Evolutionary conservation across 371 early-diverging fungal genomes (phyloP), one percentile per base, ranked within the genome.

Genomic region (Dipsacomyces acuminosporus): DNA sequence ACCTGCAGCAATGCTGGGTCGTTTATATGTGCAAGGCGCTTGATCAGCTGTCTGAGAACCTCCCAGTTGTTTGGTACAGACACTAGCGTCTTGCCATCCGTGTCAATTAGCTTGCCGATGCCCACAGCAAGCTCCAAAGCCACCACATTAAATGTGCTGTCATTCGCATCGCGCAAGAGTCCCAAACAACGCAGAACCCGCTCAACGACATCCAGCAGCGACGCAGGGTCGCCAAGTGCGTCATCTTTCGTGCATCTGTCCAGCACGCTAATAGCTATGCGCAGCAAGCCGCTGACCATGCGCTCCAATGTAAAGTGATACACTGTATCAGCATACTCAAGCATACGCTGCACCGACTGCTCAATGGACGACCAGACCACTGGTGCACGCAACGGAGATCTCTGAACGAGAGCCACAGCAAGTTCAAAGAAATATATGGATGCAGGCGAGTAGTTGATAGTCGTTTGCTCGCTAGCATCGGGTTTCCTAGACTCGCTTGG

Each of bases 301-400:
- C 90, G 76, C 61, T 91, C 89, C 8, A 90, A 78, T 18, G 85
- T 69, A 48, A 85, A 59, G 1, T 78, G 77, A 58, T 87, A 84
- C 48, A 85, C 78, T n/a, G 72, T 78, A 35, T 83, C 81, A 14
- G 89, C 86, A 30, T 83, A 74, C 24, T 81, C 80, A 13, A 89
- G 65, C 40, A 86, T 80, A 30, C 82, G 82, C 59, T 82, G 82
- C 42, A 88, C 75, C 15, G 86, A 81, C 33, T 76, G 76, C 40
- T 82, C 85, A 1, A 87, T 76, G 41, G 78, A 75, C 8, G 85
- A 77, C 86, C 85, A 82, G 21, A 72, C 42, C 0, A 35, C 41
- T 1, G 57, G 51, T 1, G 65, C 66, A 21, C 56, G 48, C 43
- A 41, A 30, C 24, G 64, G 55, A 17, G 52, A 43, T 9, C 24